These are phyloP conservation scores for button mushroom (Agaricus bisporus) DNA, from an alignment of 768 basidiomycete species.

Conservation along the genomic window DNA sequence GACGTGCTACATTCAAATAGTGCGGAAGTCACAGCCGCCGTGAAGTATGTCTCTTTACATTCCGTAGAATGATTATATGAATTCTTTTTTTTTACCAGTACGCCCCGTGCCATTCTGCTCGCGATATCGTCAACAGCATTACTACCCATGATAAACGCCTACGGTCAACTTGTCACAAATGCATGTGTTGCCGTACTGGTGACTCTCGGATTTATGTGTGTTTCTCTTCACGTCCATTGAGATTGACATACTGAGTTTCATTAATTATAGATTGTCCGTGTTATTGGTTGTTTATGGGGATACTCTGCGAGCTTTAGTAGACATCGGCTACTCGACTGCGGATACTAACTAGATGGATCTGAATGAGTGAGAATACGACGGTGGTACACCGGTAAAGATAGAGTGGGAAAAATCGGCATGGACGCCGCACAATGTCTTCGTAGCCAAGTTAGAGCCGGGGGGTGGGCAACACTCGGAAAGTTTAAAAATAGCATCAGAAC, in stretches of 20 bases:
- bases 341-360: no score
- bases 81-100: background rate
- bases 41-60: constrained; percentile 29
- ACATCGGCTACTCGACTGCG: background rate
- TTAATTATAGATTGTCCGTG: background rate
- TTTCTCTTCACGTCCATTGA: background rate
- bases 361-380: no score
- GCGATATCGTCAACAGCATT: background rate
- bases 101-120: background rate
- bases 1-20: constrained; percentile 57
- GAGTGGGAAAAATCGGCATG: no score
- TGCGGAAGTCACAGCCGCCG: constrained; percentile 58
- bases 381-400: no score
- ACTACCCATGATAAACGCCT: constrained; percentile 10
- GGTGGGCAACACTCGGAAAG: no score
- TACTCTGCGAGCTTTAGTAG: constrained; percentile 3
- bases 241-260: background rate
- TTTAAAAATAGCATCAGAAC: no score
- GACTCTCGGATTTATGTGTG: background rate
- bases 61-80: no score
- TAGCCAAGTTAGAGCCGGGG: no score
- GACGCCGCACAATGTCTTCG: no score
- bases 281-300: constrained; percentile 9
- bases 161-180: constrained; percentile 10
- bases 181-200: background rate